These are phyloP conservation scores for Trifolium dubium DNA, from an alignment of 306 rosid genomes.

Conservation along the genomic window DNA sequence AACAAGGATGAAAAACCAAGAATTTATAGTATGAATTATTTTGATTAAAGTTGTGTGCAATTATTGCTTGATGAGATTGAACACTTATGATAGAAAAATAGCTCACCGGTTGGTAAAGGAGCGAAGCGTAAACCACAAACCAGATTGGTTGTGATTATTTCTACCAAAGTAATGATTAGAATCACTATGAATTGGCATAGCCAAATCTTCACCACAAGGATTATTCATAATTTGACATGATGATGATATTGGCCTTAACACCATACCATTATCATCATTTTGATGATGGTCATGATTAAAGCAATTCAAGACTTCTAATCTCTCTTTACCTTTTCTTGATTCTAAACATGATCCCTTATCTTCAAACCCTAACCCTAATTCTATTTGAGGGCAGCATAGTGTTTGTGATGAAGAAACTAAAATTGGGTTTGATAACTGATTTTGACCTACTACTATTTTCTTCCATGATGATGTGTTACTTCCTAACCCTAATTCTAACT, in stretches of 20 bases:
- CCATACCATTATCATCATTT: constrained; percentile 20
- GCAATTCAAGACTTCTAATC: constrained; percentile 25
- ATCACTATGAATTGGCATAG: constrained; percentile 30
- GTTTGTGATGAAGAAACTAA: constrained; percentile 24
- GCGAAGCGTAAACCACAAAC: constrained; percentile 66
- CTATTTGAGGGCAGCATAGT: not conserved
- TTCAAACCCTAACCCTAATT: constrained; percentile 44
- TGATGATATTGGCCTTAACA: constrained; percentile 46
- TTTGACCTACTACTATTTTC: constrained; percentile 26
- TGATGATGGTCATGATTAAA: constrained; percentile 16
- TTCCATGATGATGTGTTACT: constrained; percentile 24
- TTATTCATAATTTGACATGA: constrained; percentile 21
- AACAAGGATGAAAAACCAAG: no score
- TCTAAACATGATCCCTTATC: constrained; percentile 1
- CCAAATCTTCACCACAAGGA: constrained; percentile 11
- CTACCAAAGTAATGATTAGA: constrained; percentile 44
- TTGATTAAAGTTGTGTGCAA: no score
- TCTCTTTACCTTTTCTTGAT: constrained; percentile 16
- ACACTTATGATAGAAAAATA: not conserved
- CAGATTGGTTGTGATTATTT: constrained; percentile 45
- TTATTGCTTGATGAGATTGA: not conserved
- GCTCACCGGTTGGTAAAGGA: constrained; percentile 66
- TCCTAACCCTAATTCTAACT: constrained; percentile 54
- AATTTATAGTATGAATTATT: no score
- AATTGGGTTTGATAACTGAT: constrained; percentile 24